Base-by-base conservation (phyloP, 2,329 filamentous ascomycete species). In the Aspergillus sojae region DNA sequence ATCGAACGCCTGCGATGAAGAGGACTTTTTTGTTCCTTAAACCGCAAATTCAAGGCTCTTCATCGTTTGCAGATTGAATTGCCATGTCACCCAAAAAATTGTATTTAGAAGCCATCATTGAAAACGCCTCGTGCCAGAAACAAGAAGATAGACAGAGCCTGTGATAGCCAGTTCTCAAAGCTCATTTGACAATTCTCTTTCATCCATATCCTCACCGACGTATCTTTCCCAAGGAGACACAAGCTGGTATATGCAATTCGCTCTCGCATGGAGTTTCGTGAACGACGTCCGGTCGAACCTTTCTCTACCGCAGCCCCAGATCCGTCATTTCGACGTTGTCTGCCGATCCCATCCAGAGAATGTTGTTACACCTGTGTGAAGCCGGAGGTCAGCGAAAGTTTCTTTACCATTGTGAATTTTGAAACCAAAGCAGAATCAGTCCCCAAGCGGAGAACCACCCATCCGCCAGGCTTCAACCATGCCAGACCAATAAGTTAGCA, bases 281-380 rank as follows among this genome's bases (percentile, higher is more conserved):
- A 62, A 58, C 57, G 58, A 61, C 61, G 46, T 52, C 48, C 58
- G 55, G 41, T 70, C 71, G 75, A 71, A 72, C 74, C 67, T 26
- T 23, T 43, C 41, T 64, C 60, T 70, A 70, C 67, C 68, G 68
- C 58, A 80, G 75, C 65, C 77, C 74, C 57, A 80, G 65, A 64
- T 81, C 77, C 61, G 74, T 81, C 80, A 79, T 82, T 68, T 82
- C 79, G 62, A 83, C 80, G 56, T 80, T 81, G 52, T 85, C 83
- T 30, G 83, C 84, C 48, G 82, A 84, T 41, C 84, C 86, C 73
- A 98, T 94, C 91, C 93, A 98, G 54, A 98, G 85, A n/a, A 98
- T 94, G 76, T 98, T 98, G 82, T 98, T 98, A 82, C 93, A 96
- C 76, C 91, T 93, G 58, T 23, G 55, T 26, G 53, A 14, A 21